phyloP scores from a whole-genome alignment of 2,329 filamentous ascomycete genomes.

The Zasmidium angulare region DNA sequence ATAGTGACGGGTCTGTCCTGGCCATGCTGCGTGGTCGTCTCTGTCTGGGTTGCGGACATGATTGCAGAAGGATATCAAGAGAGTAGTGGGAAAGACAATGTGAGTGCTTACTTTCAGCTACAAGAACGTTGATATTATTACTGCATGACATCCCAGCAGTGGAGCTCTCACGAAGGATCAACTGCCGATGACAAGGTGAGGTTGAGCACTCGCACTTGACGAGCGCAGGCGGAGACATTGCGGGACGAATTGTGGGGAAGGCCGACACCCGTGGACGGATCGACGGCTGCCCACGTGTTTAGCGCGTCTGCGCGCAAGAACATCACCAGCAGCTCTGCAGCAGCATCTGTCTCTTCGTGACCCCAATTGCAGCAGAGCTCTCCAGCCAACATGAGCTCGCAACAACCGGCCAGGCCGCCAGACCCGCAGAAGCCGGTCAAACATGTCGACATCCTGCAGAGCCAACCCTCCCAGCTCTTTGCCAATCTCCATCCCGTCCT shows the following conservation, averaged over 20 bases:
- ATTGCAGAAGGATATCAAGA: neutral
- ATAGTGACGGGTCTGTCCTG: slow-evolving; percentile 29
- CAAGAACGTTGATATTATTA: neutral
- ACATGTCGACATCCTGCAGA: slow-evolving; percentile 33
- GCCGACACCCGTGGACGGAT: neutral
- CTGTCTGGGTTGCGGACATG: slow-evolving; percentile 18
- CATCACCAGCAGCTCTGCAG: neutral
- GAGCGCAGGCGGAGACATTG: neutral
- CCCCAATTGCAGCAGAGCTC: neutral
- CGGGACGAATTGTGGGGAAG: neutral
- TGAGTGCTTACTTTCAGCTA: neutral
- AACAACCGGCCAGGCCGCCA: slow-evolving; percentile 15
- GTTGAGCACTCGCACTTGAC: neutral
- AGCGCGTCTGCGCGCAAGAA: neutral
- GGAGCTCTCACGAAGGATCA: neutral
- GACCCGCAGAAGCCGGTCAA: slow-evolving; percentile 17
- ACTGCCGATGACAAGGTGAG: neutral
- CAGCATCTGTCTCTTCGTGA: neutral
- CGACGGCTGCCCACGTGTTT: neutral
- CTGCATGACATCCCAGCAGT: neutral
- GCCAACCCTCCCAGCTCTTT: slow-evolving; percentile 41
- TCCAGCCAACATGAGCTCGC: slow-evolving; percentile 18
- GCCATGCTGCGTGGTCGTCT: slow-evolving; percentile 27
- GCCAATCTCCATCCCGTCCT: slow-evolving; percentile 68
- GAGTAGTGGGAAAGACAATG: neutral